A percentile compares a stretch with the other conserved stretches of the same genome.
phyloP scores from a whole-genome alignment of 164 flowering plant genomes.

The Piper betle region DNA sequence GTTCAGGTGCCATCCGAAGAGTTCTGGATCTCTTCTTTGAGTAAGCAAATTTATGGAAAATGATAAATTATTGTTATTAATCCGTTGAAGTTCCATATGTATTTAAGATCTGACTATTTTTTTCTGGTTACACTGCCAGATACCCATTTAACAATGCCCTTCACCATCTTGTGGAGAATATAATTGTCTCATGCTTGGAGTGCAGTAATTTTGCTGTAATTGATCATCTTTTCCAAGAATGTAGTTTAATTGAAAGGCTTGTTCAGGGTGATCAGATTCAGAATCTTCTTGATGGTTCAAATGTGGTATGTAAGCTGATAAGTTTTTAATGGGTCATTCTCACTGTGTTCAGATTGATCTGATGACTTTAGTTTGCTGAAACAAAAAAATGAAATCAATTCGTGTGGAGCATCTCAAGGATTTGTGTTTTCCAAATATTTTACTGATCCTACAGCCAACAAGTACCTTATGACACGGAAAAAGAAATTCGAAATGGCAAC shows the following conservation, averaged over 20 bases:
- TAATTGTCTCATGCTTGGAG: constrained; percentile 75
- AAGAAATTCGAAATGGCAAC: constrained; percentile 61
- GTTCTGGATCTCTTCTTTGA: constrained; percentile 72
- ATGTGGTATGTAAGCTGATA: constrained; percentile 29
- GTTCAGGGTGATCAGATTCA: constrained; percentile 51
- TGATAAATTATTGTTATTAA: neutral
- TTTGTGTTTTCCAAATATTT: neutral
- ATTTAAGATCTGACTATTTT: neutral
- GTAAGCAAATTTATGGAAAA: constrained; percentile 28
- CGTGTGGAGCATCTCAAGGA: neutral
- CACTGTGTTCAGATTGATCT: neutral
- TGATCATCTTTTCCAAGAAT: constrained; percentile 67
- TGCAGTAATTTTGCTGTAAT: constrained; percentile 41
- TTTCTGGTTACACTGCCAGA: constrained; percentile 25
- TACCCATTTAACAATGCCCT: constrained; percentile 82
- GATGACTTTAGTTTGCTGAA: neutral
- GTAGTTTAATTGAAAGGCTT: constrained; percentile 54
- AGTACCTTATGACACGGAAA: constrained; percentile 48
- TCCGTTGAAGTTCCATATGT: neutral
- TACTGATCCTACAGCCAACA: constrained; percentile 53
- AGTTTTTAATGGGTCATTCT: neutral
- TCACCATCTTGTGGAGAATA: constrained; percentile 93
- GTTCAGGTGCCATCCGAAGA: constrained; percentile 59
- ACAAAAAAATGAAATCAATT: neutral
- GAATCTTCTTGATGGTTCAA: constrained; percentile 30